A percentile compares a stretch with the other conserved stretches of the same genome.
Conservation (phyloP, 495 filamentous ascomycete species). For the Cudoniella acicularis region DNA sequence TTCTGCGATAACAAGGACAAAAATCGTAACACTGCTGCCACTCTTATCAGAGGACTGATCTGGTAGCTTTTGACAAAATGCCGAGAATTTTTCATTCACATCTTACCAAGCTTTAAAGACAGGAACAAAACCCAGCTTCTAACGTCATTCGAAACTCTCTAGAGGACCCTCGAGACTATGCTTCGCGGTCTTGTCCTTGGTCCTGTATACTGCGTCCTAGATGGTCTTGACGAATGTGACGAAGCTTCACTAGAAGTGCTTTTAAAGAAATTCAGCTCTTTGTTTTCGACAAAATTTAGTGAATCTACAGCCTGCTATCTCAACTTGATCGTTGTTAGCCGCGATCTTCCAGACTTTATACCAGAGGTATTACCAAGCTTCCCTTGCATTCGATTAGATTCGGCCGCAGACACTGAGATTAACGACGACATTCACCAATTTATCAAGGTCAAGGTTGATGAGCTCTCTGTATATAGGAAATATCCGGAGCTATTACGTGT, state of each 20-base stretch:
- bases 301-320: constrained; percentile 20
- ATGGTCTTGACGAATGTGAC: constrained; percentile 47
- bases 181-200: constrained; percentile 27
- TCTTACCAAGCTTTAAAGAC: constrained; percentile 13
- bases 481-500: constrained; percentile 18
- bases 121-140: constrained; percentile 15
- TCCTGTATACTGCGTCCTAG: constrained; percentile 36
- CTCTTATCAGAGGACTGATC: constrained; percentile 41
- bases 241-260: constrained; percentile 34
- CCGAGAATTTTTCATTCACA: constrained; percentile 10
- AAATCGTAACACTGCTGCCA: constrained; percentile 41
- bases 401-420: too few relatives aligned
- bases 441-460: constrained; percentile 34
- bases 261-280: constrained; percentile 27
- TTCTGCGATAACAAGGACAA: constrained; percentile 42
- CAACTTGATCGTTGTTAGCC: constrained; percentile 36
- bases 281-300: constrained; percentile 21
- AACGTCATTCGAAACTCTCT: constrained; percentile 32
- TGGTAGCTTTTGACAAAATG: constrained; percentile 4
- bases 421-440: constrained; percentile 33
- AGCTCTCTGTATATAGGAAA: constrained; percentile 29
- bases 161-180: constrained; percentile 34
- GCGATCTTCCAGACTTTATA: constrained; percentile 31
- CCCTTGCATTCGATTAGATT: constrained; percentile 20
- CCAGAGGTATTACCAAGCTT: constrained; percentile 24